phyloP scores from a whole-genome alignment of 352 stramenopile genomes.

The Globisporangium splendens region DNA sequence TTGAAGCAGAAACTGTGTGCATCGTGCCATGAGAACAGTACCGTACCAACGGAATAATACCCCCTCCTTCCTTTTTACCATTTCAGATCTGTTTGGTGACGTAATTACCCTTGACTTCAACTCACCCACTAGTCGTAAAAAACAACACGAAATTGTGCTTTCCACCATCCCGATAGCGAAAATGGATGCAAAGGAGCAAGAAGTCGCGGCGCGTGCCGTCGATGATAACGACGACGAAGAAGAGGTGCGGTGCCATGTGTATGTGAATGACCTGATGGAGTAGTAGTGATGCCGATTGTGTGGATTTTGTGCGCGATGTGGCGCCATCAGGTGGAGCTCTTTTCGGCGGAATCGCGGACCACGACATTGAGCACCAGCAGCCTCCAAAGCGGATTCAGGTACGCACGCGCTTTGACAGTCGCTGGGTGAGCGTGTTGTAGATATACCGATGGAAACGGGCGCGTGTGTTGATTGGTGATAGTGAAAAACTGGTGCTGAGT shows the following conservation, averaged over 20 bases:
- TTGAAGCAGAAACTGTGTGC: too few relatives aligned
- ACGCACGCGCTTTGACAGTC: background rate
- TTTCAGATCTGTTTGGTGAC: too few relatives aligned
- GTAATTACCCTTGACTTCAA: background rate
- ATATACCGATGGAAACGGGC: background rate
- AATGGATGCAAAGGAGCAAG: constrained; percentile 8
- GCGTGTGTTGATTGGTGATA: background rate
- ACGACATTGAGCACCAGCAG: constrained; percentile 1
- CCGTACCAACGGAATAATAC: too few relatives aligned
- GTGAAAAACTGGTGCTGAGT: constrained; percentile 32
- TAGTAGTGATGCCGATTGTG: too few relatives aligned
- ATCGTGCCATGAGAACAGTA: too few relatives aligned
- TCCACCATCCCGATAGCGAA: constrained; percentile 8
- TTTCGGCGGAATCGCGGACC: constrained; percentile 14
- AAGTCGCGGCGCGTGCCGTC: background rate
- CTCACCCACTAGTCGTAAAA: constrained; percentile 6
- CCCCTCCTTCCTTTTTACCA: too few relatives aligned
- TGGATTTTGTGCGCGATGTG: background rate
- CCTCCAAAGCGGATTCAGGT: constrained; percentile 8
- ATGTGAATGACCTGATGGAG: too few relatives aligned
- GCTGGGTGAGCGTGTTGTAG: too few relatives aligned
- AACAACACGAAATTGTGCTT: background rate
- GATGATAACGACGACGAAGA: constrained; percentile 16
- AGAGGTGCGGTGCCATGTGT: background rate
- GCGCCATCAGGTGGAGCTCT: constrained; percentile 23